Evolutionary conservation across 768 basidiomycete genomes (phyloP), one percentile per base, ranked within the genome.

Genomic region (Tulasnella sp.): DNA sequence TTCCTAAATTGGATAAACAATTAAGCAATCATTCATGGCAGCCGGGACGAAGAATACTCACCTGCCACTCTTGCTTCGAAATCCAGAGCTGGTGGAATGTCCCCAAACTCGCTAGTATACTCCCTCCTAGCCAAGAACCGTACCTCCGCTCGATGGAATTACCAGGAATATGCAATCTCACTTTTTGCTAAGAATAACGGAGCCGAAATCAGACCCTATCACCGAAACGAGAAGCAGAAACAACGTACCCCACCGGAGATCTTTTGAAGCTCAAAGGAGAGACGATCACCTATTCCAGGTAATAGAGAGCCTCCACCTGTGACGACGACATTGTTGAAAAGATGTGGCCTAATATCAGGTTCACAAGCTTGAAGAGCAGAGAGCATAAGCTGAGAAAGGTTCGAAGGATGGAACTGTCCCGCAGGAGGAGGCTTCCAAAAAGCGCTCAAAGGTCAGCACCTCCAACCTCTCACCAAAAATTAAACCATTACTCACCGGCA

Each of bases 51-150:
- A 32, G 24, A 13, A 42, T 48, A 9, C 78, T 37, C 54, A 86
- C 88, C 76, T 86, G 78, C 82, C 87, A 92, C 60, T 93, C 90
- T 64, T 91, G 89, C 60, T 72, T 78, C 65, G 87, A 89, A 61
- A 93, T 90, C 90, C 90, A 92, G 44, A 92, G 70, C 59, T 93
- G 93, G 63, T 99, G 95, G 74, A 98, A 99, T 13, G 92, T 96
- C 20, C 95, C 95, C 61, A 98, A 67, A 61, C 86, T 90, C 1
- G 85, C 92, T 41, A 98, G 71, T 59, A 98, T 93, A 57, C 86
- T 90, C 25, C 93, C 95, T 9, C 95, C 95, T 5, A 99, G 69
- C 95, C 95, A 99, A 16, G 84, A 81, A 12, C 90, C 84, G 63
- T 89, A 95, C 51, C 83, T 77, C 40, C 93, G 76, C 64, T 98